Conservation (phyloP, 2,329 filamentous ascomycete genomes). For the Claviceps sorghi region DNA sequence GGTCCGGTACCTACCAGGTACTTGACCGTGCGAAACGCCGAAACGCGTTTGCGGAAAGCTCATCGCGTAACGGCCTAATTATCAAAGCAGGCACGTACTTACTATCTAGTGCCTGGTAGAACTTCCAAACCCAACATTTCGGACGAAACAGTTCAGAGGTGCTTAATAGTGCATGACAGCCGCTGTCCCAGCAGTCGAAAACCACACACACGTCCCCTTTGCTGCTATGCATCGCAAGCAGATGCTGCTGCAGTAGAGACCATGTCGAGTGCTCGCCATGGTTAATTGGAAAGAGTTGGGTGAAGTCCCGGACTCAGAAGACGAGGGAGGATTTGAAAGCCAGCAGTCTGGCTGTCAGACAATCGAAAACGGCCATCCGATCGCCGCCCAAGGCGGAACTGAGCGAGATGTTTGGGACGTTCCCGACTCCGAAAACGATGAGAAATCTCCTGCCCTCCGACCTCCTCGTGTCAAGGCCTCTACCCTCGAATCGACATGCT, state of each 20-base stretch:
- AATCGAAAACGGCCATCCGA: not conserved
- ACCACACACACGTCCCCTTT: not conserved
- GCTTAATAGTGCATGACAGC: not conserved
- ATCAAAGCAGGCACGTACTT: no score
- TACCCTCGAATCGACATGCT: constrained; percentile 9
- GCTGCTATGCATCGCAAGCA: not conserved
- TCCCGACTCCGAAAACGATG: constrained; percentile 18
- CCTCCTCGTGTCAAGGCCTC: constrained; percentile 1
- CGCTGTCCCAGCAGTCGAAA: not conserved
- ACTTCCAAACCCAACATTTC: not conserved
- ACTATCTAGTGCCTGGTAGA: no score
- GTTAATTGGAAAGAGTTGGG: constrained; percentile 34
- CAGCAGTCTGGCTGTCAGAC: constrained; percentile 10
- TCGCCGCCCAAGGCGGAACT: not conserved
- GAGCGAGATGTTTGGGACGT: constrained; percentile 22
- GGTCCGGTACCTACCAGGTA: no score
- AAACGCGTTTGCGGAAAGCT: constrained; percentile 15
- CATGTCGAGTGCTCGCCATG: constrained; percentile 22
- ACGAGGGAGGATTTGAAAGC: constrained; percentile 29
- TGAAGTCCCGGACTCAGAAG: constrained; percentile 37
- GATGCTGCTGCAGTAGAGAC: constrained; percentile 8
- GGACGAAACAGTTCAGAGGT: not conserved
- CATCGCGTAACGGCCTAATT: constrained; percentile 11
- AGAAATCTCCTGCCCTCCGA: not conserved
- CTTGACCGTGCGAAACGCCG: not conserved